Base-by-base conservation (phyloP, 495 filamentous ascomycete genomes). In the Aspergillus funiculosus region DNA sequence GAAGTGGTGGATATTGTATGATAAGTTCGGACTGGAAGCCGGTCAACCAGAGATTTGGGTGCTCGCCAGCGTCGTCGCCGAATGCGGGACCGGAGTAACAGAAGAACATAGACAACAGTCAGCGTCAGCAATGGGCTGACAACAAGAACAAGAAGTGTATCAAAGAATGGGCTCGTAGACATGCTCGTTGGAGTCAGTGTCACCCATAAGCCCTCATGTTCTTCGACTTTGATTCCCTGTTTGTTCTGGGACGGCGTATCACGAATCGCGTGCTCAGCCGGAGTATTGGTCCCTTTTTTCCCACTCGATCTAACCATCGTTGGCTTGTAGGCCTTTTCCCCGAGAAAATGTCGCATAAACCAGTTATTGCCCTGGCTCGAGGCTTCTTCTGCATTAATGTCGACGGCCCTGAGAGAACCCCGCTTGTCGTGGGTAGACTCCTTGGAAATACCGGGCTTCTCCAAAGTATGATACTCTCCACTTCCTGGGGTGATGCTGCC, bases 91-190 rank as follows among this genome's bases (percentile, higher is more conserved):
- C 94, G 86, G 29, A 96, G 66, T 17, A 97, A 71, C 13, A 97
- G 76, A 8, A 98, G 76, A 29, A 87, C 82, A 60, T 98, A 98
- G 2, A 98, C 94, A 13, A 96, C 81, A 1, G 88, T 89, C 46
- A 98, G 64, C 1, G 92, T 98, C 42, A 97, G 81, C 6, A 98
- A 66, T 4, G 92, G 92, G 59, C 88, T 95, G 24, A 97, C 77
- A 21, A 97, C 89, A 9, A 98, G 73, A 7, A 98, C 89, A 26
- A 96, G 66, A 4, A 97, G 80, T 0, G 94, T 98, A 58, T 98
- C 92, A 44, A 97, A 91, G 67, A 98, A 95, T 0, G 92, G 90
- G 43, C 81, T 92, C n/a, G 86, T 84, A 41, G 87, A 88, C 76
- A 86, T 83, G 65, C 81, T 89, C 5, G 89, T 87, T 10, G 89